phyloP scores from a whole-genome alignment of 768 basidiomycete genomes.

The Collybia mongolica region DNA sequence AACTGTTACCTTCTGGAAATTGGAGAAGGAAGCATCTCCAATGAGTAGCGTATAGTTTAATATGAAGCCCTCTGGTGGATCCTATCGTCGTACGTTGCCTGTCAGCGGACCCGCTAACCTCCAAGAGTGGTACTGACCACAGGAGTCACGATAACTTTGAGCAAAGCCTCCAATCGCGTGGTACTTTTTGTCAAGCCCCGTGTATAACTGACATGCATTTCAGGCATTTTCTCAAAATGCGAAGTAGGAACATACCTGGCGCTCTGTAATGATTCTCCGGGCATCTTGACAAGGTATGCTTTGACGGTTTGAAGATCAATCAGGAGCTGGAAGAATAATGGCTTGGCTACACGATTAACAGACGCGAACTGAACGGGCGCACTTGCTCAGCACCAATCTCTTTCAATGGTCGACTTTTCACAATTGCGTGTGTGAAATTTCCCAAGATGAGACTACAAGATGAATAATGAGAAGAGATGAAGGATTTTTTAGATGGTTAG shows the following conservation, averaged over 20 bases:
- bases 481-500: neutral
- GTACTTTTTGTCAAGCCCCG: constrained; percentile 81
- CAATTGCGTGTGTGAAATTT: constrained; percentile 87
- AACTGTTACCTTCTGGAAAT: constrained; percentile 90
- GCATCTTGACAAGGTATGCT: constrained; percentile 77
- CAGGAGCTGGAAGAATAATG: constrained; percentile 54
- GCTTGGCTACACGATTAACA: neutral
- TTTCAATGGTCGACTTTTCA: constrained; percentile 86
- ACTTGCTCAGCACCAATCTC: constrained; percentile 97
- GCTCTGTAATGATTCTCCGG: constrained; percentile 64
- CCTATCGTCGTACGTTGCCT: constrained; percentile 38
- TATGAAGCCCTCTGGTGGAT: constrained; percentile 92
- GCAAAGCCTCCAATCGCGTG: constrained; percentile 80
- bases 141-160: constrained; percentile 95
- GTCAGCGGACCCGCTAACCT: no score
- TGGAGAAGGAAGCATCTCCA: constrained; percentile 91
- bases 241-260: constrained; percentile 40
- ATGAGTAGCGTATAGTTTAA: constrained; percentile 94
- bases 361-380: neutral
- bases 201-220: constrained; percentile 57
- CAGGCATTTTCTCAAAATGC: neutral
- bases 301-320: constrained; percentile 91
- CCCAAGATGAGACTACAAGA: constrained; percentile 70
- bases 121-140: constrained; percentile 50
- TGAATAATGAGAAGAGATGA: neutral